Evolutionary conservation across 192 early-diverging fungal species (phyloP), one percentile per base, ranked within the genome.

Genomic region (Coemansia sp.): DNA sequence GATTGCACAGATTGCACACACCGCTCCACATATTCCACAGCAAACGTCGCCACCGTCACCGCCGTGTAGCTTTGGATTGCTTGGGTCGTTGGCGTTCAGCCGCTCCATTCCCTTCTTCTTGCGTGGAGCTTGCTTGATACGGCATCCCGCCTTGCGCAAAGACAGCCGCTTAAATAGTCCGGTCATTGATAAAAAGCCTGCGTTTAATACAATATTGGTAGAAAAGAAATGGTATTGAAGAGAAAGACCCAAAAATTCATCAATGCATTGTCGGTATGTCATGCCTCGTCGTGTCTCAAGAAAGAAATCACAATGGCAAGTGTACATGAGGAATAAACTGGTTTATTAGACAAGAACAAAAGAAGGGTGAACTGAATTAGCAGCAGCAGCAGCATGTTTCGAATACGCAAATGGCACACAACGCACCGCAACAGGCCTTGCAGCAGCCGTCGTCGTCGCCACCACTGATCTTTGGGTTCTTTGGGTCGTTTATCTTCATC

Each of bases 371-470:
- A n/a, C 46, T 47, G 8, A 15, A 42, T 11, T n/a, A 42, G 40
- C 40, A 42, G 4, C 40, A 42, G 28, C 53, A 56, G 53, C 53
- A 56, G 31, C 28, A n/a, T 42, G 40, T 42, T 26, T 17, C 4
- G 26, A 36, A 12, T 15, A 31, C 53, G 12, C 20, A 28, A 14
- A n/a, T 8, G n/a, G 21, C 53, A 17, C 14, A n/a, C 14, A 20
- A 36, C 2, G 26, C 25, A 10, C 53, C 53, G 15, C 53, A 56
- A 31, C 5, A 31, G 4, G 28, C 25, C 15, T 31, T 31, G 17
- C 53, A 56, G 26, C 25, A 56, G 53, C 53, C 31, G 31, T 11
- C 49, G 49, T 22, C 49, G 9, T 23, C 22, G 22, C 49, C 49
- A 22, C 49, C 49, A 0, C 49, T 50, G 21, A 50, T 19, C 49